A percentile compares a stretch with the other conserved stretches of the same genome.
Evolutionary conservation across 1,284 basidiomycete species (phyloP).

Genomic region (Sporisorium scitamineum): DNA sequence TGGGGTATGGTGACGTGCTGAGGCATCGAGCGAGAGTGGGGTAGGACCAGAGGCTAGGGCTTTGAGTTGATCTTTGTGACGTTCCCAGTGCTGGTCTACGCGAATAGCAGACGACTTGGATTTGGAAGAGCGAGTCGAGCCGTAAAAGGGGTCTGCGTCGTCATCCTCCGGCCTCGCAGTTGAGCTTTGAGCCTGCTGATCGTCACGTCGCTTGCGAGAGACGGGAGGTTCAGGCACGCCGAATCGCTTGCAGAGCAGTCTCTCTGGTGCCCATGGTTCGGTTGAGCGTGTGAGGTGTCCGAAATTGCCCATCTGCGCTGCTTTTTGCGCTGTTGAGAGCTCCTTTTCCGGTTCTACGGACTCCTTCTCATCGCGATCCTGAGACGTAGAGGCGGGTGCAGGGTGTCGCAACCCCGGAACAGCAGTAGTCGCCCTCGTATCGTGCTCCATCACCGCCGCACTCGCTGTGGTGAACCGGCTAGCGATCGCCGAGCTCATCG

Average conservation of each 20-base stretch:
- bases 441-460: conserved; percentile 71
- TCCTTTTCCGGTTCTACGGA: conserved; percentile 70
- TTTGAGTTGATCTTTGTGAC: conserved; percentile 28
- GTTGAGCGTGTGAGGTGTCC: conserved; percentile 84
- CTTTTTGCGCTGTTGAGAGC: conserved; percentile 79
- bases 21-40: conserved; percentile 50
- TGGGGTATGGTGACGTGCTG: neutral
- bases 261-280: conserved; percentile 81
- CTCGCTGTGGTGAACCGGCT: conserved; percentile 81
- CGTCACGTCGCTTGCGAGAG: conserved; percentile 14
- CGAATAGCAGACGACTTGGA: conserved; percentile 1
- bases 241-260: conserved; percentile 92
- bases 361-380: conserved; percentile 43
- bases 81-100: conserved; percentile 45
- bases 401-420: conserved; percentile 75
- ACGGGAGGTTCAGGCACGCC: conserved; percentile 81
- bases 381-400: conserved; percentile 9
- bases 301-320: conserved; percentile 86
- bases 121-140: conserved; percentile 13
- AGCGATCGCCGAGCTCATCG: conserved; percentile 91
- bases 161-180: conserved; percentile 8
- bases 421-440: conserved; percentile 70
- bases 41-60: conserved; percentile 24
- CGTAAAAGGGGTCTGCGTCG: conserved; percentile 29
- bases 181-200: neutral